Conservation (phyloP, 2,329 filamentous ascomycete species). For the Diplodia scrobiculata region DNA sequence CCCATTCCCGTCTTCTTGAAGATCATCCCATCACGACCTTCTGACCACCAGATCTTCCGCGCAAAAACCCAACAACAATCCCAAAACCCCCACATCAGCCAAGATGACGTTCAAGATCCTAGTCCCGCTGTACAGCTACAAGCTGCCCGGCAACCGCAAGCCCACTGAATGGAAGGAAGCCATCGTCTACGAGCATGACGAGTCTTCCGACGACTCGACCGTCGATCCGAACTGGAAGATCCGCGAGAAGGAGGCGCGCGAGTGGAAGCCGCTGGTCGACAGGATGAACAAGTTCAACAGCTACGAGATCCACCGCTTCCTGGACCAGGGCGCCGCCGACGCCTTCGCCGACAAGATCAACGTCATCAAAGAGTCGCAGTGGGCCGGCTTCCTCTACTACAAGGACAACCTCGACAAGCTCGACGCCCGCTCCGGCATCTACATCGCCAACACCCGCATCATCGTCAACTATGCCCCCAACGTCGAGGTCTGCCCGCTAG, state of each 20-base stretch:
- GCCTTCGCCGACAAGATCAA: background rate
- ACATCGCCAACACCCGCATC: background rate
- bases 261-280: background rate
- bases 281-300: background rate
- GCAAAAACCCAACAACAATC: background rate
- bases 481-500: background rate
- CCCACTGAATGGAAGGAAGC: background rate
- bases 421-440: background rate
- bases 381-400: background rate
- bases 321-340: background rate
- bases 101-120: background rate
- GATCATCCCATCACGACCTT: background rate
- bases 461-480: background rate
- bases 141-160: background rate
- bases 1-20: background rate
- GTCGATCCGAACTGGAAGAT: background rate
- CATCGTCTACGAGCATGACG: background rate
- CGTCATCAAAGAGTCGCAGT: background rate
- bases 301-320: background rate
- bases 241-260: background rate
- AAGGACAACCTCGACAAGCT: background rate
- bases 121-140: background rate
- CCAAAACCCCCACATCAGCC: background rate
- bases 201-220: background rate
- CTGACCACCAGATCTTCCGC: background rate